phyloP scores from a whole-genome alignment of 2,329 filamentous ascomycete species.

The Dothideomycetes sp. region DNA sequence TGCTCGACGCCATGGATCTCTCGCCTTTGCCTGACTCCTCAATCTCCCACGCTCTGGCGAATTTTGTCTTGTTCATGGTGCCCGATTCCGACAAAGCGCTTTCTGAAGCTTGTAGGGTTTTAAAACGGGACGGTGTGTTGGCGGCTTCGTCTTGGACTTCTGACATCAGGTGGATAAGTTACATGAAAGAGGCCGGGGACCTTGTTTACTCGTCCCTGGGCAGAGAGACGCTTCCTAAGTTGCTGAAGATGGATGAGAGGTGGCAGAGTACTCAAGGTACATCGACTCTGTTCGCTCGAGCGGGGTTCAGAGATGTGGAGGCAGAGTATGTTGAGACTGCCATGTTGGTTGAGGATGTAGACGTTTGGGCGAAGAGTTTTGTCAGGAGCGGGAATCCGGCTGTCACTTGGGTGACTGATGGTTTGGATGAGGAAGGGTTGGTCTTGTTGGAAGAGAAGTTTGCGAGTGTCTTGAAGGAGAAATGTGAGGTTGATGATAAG shows the following conservation, averaged over 20 bases:
- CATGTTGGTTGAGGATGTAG: background rate
- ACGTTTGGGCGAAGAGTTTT: background rate
- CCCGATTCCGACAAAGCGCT: conserved; percentile 21
- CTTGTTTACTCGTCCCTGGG: conserved; percentile 16
- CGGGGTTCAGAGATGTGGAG: conserved; percentile 23
- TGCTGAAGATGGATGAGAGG: conserved; percentile 19
- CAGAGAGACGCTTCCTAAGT: conserved; percentile 1
- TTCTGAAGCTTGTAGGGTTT: conserved; percentile 20
- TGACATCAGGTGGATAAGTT: conserved; percentile 24
- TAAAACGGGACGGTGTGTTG: conserved; percentile 20
- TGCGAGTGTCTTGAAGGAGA: background rate
- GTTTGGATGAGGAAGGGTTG: background rate
- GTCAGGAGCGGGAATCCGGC: conserved; percentile 1
- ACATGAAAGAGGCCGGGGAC: conserved; percentile 18
- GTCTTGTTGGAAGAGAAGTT: background rate
- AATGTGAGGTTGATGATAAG: background rate
- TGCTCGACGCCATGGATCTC: conserved; percentile 24
- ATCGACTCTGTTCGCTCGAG: conserved; percentile 20
- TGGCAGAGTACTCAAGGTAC: conserved; percentile 20
- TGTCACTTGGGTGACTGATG: conserved; percentile 1
- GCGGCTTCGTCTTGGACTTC: conserved; percentile 23
- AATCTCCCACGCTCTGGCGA: conserved; percentile 24
- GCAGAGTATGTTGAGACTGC: conserved; percentile 15
- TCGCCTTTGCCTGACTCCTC: conserved; percentile 17
- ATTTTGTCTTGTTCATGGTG: conserved; percentile 27